Evolutionary conservation across 352 stramenopile genomes (phyloP), one percentile per base, ranked within the genome.

Genomic region (Phytophthora tubulina): DNA sequence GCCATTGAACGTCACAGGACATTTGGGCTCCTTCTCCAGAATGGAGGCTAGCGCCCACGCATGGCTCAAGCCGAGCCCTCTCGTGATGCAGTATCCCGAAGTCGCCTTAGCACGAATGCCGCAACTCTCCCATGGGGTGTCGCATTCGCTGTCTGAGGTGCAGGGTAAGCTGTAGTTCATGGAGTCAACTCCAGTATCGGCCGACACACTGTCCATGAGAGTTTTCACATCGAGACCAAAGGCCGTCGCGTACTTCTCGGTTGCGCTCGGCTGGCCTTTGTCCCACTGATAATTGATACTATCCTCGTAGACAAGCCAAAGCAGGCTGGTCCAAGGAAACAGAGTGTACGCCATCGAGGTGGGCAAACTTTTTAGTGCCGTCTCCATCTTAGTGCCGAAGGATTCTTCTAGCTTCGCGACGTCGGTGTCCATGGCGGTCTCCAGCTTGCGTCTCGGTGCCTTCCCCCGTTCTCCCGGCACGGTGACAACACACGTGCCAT

Each of bases 261-360:
- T n/a, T 8, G 41, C 41, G 13, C 41, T 46, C 0, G 61, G 50
- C 27, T 75, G 41, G 3, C 36, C 35, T 0, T 42, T 13, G 10
- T 36, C 59, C 79, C 80, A 84, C 4, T 60, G 39, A 36, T 63
- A 55, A 74, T 88, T 90, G 74, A 90, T 88, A 52, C 82, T 73
- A 68, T 88, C 80, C 41, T 69, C 41, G 76, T 81, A 88, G 27
- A 67, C 60, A 4, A 80, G 79, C 76, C 78, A 90, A 70, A 87
- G 84, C 4, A 32, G 17, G 4, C 55, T 49, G 4, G 48, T 15
- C 64, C 64, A 72, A 3, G 64, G 48, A 8, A 64, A 35, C 15
- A 46, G 50, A 2, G 17, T 31, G 38, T 57, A 63, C 31, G 63
- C 64, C 4, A 30, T 52, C 0, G n/a, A 13, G 1, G 51, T 63